Evolutionary conservation across 75 land plant genomes (phyloP).

Genomic region (Sequoiadendron giganteum): DNA sequence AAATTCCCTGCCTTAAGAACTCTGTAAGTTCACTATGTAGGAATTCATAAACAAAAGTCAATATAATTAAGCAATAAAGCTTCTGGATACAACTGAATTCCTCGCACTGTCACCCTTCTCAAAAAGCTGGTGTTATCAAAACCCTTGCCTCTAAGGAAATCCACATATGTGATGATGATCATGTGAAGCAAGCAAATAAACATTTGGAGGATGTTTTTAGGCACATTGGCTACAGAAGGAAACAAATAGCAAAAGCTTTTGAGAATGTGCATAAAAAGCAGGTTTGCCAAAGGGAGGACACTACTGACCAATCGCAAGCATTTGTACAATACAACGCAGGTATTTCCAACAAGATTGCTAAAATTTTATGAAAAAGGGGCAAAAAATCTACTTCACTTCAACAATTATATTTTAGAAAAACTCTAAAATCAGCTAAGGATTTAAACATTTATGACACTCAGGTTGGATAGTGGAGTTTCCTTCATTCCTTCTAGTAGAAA

Average conservation of each 20-base stretch:
- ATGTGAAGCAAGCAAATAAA: background rate
- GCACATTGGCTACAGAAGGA: background rate
- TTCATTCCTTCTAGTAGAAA: background rate
- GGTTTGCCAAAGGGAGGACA: background rate
- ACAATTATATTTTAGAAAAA: too few species aligned
- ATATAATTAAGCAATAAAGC: background rate
- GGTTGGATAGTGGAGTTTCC: background rate
- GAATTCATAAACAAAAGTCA: background rate
- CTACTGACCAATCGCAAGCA: background rate
- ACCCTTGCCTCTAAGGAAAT: background rate
- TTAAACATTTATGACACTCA: background rate
- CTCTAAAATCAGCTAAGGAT: too few species aligned
- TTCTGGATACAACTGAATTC: background rate
- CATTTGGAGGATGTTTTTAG: background rate
- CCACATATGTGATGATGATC: background rate
- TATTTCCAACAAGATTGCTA: background rate
- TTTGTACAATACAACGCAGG: background rate
- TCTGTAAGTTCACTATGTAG: background rate
- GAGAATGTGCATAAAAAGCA: background rate
- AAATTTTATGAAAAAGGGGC: background rate
- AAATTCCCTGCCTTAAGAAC: background rate
- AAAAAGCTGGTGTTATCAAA: background rate
- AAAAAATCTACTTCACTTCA: background rate
- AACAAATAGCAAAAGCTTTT: background rate
- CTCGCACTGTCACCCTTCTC: background rate